A percentile compares a stretch with the other conserved stretches of the same genome.
phyloP scores from a whole-genome alignment of 441 rosid species.

The Manihot esculenta region DNA sequence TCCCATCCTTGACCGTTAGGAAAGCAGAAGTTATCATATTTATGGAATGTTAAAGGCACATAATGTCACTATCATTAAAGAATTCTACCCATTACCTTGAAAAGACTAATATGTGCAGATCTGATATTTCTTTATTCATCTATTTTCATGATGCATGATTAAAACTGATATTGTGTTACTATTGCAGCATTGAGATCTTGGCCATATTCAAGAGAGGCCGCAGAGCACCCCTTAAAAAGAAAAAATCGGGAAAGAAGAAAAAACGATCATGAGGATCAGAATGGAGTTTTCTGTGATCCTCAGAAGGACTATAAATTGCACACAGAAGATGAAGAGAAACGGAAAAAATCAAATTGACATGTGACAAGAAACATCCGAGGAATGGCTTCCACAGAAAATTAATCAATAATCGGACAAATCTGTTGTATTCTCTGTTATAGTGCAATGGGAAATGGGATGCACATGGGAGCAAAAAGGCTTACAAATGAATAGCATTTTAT shows the following conservation, averaged over 20 bases:
- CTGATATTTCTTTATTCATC: not conserved
- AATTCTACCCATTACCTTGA: not conserved
- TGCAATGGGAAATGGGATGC: not conserved
- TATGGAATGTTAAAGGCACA: not conserved
- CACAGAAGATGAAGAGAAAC: too few species aligned
- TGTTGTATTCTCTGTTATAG: conserved; percentile 4
- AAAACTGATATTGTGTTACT: conserved; percentile 18
- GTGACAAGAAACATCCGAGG: too few species aligned
- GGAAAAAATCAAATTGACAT: too few species aligned
- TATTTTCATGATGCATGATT: not conserved
- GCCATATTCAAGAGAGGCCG: conserved; percentile 68
- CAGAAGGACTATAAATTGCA: not conserved
- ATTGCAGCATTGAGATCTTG: conserved; percentile 80
- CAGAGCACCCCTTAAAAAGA: conserved; percentile 48
- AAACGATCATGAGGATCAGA: conserved; percentile 19
- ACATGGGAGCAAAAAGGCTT: not conserved
- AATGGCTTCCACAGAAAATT: not conserved
- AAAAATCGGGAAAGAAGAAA: conserved; percentile 66
- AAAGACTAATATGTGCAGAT: not conserved
- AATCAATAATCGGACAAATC: not conserved
- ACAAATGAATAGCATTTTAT: conserved; percentile 16
- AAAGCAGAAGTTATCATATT: not conserved
- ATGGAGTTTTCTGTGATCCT: conserved; percentile 15
- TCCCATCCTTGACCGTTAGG: not conserved
- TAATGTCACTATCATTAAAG: not conserved